Evolutionary conservation across 164 flowering plant species (phyloP).

Genomic region (Akebia trifoliata): DNA sequence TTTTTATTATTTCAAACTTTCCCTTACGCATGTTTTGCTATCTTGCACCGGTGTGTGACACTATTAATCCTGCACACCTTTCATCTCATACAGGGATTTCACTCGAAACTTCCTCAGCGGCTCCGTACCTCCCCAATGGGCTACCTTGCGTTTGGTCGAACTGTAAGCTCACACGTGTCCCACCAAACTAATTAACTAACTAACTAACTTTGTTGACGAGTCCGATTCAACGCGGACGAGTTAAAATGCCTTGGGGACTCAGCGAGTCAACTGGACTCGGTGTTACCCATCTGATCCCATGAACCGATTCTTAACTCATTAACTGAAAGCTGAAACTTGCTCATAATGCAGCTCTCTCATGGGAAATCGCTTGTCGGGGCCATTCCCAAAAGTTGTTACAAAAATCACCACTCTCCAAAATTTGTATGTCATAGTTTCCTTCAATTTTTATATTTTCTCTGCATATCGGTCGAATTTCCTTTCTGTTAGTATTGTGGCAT

Average conservation of each 20-base stretch:
- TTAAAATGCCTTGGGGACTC: no score
- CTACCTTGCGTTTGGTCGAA: conserved; percentile 42
- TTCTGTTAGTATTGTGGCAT: no score
- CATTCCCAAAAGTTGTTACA: conserved; percentile 59
- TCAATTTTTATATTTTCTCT: background rate
- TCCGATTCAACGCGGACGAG: no score
- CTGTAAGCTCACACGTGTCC: conserved; percentile 35
- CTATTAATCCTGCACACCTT: background rate
- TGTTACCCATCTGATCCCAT: no score
- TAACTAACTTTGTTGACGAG: background rate
- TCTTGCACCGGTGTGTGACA: background rate
- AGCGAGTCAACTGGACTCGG: no score
- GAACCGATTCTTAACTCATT: no score
- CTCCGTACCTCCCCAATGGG: conserved; percentile 64
- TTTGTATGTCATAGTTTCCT: conserved; percentile 42
- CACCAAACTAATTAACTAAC: background rate
- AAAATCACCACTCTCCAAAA: conserved; percentile 54
- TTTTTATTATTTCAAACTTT: no score
- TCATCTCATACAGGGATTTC: conserved; percentile 44
- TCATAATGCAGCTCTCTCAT: conserved; percentile 56
- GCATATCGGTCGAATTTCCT: background rate
- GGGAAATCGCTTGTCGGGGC: conserved; percentile 75
- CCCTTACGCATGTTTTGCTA: background rate
- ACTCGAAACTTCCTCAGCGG: conserved; percentile 63
- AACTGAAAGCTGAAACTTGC: no score